phyloP scores from a whole-genome alignment of 176 grass and related monocot genomes.

The Phyllostachys edulis region DNA sequence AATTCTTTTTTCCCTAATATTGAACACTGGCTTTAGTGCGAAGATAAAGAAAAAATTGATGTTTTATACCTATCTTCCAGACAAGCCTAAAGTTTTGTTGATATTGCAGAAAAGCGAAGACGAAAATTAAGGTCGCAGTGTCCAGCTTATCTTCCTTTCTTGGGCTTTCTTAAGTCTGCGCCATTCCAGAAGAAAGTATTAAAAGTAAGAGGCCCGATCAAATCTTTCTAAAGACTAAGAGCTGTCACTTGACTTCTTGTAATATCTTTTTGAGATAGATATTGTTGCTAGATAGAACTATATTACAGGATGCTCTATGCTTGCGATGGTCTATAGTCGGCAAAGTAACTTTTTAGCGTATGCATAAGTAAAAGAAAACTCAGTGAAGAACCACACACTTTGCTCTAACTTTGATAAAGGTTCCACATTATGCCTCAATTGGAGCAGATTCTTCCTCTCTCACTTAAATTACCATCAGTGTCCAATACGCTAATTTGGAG shows the following conservation, averaged over 20 bases:
- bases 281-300: slow-evolving; percentile 16
- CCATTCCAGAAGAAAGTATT: slow-evolving; percentile 56
- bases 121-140: slow-evolving; percentile 14
- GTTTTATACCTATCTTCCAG: slow-evolving; percentile 9
- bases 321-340: not conserved
- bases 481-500: not conserved
- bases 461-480: not conserved
- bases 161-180: slow-evolving; percentile 60
- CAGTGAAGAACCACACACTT: not conserved
- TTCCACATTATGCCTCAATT: slow-evolving; percentile 7
- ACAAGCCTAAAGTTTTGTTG: slow-evolving; percentile 13
- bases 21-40: not conserved
- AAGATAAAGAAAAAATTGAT: not conserved
- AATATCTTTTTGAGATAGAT: not conserved
- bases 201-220: slow-evolving; percentile 40
- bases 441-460: not conserved
- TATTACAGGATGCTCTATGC: not conserved
- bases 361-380: not conserved
- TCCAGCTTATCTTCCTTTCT: slow-evolving; percentile 55
- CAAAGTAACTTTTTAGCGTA: not conserved
- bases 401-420: not conserved
- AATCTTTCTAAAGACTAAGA: not conserved
- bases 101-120: slow-evolving; percentile 63
- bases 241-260: not conserved
- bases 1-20: not conserved